phyloP scores from a whole-genome alignment of 768 basidiomycete species.

The Psilocybe subaeruginosa region DNA sequence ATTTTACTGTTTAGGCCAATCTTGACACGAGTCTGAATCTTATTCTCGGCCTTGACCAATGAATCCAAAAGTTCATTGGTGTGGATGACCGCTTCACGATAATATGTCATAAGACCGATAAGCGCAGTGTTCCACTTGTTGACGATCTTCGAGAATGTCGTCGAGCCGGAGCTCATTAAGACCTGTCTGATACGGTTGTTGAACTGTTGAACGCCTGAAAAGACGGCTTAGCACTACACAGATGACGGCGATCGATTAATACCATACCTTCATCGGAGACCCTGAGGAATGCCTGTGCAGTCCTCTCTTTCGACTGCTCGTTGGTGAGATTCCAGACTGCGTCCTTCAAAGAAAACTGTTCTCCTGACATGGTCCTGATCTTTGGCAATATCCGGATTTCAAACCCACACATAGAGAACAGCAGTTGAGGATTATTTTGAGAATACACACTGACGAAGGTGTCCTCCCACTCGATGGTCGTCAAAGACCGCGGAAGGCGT shows the following conservation, averaged over 20 bases:
- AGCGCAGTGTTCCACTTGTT: conserved; percentile 98
- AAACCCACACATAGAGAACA: conserved; percentile 99
- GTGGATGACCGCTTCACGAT: conserved; percentile 96
- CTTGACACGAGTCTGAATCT: conserved; percentile 99
- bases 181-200: conserved; percentile 97
- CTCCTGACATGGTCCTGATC: conserved; percentile 92
- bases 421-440: conserved; percentile 93
- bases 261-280: conserved; percentile 88
- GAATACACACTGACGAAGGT: conserved; percentile 97
- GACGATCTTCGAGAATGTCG: conserved; percentile 98
- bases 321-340: conserved; percentile 97
- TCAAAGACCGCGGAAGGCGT: conserved; percentile 90
- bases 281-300: conserved; percentile 96
- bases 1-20: conserved; percentile 99
- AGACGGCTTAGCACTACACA: background rate
- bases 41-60: conserved; percentile 98
- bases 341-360: conserved; percentile 96
- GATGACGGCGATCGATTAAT: background rate
- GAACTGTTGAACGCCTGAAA: conserved; percentile 87
- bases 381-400: conserved; percentile 98
- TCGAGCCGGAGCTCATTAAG: conserved; percentile 97
- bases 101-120: conserved; percentile 97
- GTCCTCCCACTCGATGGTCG: conserved; percentile 99
- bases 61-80: conserved; percentile 96
- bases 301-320: conserved; percentile 96